A percentile compares a stretch with the other conserved stretches of the same genome.
phyloP scores from a whole-genome alignment of 192 early-diverging fungal genomes.

The Physocladia obscura region DNA sequence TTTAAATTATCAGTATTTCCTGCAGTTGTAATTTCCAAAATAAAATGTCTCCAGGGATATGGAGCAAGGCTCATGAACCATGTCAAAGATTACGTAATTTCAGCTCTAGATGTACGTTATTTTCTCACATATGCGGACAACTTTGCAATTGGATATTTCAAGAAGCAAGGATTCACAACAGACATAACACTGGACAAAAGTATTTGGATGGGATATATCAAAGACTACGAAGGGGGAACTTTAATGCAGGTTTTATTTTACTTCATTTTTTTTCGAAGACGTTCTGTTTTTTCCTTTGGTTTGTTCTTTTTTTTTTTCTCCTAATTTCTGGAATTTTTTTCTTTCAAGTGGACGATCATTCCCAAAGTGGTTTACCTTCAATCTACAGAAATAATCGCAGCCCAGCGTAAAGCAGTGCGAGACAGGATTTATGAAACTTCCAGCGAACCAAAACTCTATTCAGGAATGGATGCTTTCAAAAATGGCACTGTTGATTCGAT shows the following conservation, averaged over 20 bases:
- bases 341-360: constrained; percentile 77
- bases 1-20: background rate
- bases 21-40: background rate
- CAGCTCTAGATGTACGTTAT: constrained; percentile 70
- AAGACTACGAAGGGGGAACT: constrained; percentile 98
- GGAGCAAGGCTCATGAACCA: constrained; percentile 95
- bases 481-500: constrained; percentile 54
- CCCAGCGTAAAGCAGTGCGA: constrained; percentile 76
- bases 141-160: constrained; percentile 97
- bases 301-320: background rate
- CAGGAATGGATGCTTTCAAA: constrained; percentile 71
- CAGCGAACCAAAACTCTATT: constrained; percentile 74
- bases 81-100: constrained; percentile 88
- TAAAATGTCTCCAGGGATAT: constrained; percentile 86
- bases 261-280: background rate
- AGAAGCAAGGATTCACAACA: constrained; percentile 97
- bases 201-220: constrained; percentile 98
- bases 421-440: constrained; percentile 80
- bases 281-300: background rate
- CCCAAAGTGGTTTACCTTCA: constrained; percentile 85
- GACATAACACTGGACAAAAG: constrained; percentile 92
- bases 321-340: background rate
- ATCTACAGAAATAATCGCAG: constrained; percentile 68
- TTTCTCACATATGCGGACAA: constrained; percentile 99
- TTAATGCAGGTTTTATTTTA: constrained; percentile 77